These are phyloP conservation scores for Leccinum imitatum DNA, from an alignment of 768 basidiomycete species.

Conservation along the genomic window DNA sequence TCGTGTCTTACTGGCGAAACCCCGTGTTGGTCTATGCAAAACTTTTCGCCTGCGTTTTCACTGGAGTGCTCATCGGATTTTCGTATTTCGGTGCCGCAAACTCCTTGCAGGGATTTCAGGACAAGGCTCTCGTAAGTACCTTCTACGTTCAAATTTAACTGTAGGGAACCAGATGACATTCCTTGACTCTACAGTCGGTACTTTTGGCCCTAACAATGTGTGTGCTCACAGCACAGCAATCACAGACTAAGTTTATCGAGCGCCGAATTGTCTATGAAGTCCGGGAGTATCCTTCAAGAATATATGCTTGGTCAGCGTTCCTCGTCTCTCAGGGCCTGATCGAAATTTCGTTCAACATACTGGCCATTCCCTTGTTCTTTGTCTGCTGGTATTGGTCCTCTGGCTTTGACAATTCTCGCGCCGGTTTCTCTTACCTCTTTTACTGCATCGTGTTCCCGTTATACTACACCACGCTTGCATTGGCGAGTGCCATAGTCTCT, in stretches of 20 bases:
- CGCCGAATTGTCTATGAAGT: slow-evolving; percentile 59
- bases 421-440: slow-evolving; percentile 41
- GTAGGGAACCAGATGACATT: not conserved
- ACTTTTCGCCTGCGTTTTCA: slow-evolving; percentile 34
- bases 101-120: slow-evolving; percentile 40
- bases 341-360: slow-evolving; percentile 46
- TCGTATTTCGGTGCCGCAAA: slow-evolving; percentile 40
- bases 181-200: slow-evolving; percentile 37
- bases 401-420: slow-evolving; percentile 38
- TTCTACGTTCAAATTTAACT: not conserved
- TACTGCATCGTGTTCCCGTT: slow-evolving; percentile 39
- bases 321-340: slow-evolving; percentile 51
- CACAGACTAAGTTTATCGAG: slow-evolving; percentile 57
- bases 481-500: slow-evolving; percentile 43
- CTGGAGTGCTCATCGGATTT: slow-evolving; percentile 42
- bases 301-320: slow-evolving; percentile 63
- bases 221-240: slow-evolving; percentile 54
- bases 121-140: slow-evolving; percentile 41
- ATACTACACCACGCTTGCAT: slow-evolving; percentile 44
- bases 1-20: slow-evolving; percentile 38
- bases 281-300: slow-evolving; percentile 60
- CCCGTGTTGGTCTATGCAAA: slow-evolving; percentile 42
- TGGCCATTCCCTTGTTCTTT: slow-evolving; percentile 42
- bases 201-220: slow-evolving; percentile 46
- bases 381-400: slow-evolving; percentile 52